Evolutionary conservation across 495 filamentous ascomycete species (phyloP).

Genomic region (Opeltia flavorubescens): DNA sequence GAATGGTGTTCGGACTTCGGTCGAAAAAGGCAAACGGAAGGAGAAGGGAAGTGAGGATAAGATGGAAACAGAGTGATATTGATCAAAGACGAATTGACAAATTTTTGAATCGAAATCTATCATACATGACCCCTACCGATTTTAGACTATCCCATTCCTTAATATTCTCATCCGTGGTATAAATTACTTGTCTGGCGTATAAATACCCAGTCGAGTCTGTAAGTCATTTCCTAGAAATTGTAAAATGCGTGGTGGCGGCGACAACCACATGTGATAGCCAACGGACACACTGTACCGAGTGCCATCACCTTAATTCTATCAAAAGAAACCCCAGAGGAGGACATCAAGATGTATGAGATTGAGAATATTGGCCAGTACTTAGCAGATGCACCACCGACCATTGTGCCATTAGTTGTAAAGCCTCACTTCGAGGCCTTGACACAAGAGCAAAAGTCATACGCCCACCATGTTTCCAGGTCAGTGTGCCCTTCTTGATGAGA

Average conservation of each 20-base stretch:
- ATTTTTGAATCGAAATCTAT: neutral
- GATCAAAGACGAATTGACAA: too few species aligned
- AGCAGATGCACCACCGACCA: constrained; percentile 76
- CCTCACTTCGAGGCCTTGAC: constrained; percentile 76
- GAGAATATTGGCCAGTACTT: constrained; percentile 44
- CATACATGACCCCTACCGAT: too few species aligned
- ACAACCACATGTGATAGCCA: too few species aligned
- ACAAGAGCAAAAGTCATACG: constrained; percentile 68
- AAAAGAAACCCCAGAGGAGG: neutral
- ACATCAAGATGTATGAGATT: neutral
- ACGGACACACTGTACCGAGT: too few species aligned
- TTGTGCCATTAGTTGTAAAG: constrained; percentile 75
- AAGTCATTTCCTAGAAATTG: too few species aligned
- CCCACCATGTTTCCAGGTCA: constrained; percentile 73
- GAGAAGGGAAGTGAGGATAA: constrained; percentile 22
- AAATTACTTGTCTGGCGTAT: too few species aligned
- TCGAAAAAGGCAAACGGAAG: constrained; percentile 38
- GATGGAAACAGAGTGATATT: constrained; percentile 35
- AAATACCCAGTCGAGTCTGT: too few species aligned
- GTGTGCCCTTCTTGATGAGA: neutral
- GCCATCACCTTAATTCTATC: neutral
- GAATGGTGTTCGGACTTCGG: constrained; percentile 65
- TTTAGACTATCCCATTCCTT: too few species aligned
- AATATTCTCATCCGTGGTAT: too few species aligned
- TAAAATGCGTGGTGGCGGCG: too few species aligned